Evolutionary conservation across 306 rosid species (phyloP).

Genomic region (Astragalus glycyphyllos): DNA sequence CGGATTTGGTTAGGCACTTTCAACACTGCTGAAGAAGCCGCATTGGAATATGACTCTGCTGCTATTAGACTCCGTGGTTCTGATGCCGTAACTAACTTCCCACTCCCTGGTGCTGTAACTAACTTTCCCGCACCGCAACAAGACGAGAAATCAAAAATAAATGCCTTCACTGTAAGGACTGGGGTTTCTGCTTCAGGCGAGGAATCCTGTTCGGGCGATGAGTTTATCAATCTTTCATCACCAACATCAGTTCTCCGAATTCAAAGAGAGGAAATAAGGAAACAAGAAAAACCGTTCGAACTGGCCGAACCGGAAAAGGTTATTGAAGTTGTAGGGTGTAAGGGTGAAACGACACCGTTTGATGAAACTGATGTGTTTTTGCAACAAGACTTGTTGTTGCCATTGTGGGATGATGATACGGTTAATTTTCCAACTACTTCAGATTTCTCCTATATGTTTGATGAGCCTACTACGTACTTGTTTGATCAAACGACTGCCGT

Average conservation of each 20-base stretch:
- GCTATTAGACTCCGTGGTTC: slow-evolving; percentile 79
- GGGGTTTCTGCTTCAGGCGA: slow-evolving; percentile 55
- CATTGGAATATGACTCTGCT: slow-evolving; percentile 73
- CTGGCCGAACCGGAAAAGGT: neutral
- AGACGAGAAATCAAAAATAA: slow-evolving; percentile 20
- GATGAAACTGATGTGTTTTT: slow-evolving; percentile 42
- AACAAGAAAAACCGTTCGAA: neutral
- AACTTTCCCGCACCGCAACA: neutral
- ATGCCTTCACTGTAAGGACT: neutral
- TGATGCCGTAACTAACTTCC: slow-evolving; percentile 70
- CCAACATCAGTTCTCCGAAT: slow-evolving; percentile 82
- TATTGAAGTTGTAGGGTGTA: neutral
- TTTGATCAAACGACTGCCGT: slow-evolving; percentile 42
- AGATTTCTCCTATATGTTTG: slow-evolving; percentile 45
- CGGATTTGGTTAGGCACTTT: slow-evolving; percentile 90
- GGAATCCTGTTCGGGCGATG: slow-evolving; percentile 59
- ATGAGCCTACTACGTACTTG: slow-evolving; percentile 36
- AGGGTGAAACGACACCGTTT: slow-evolving; percentile 37
- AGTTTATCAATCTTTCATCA: slow-evolving; percentile 57
- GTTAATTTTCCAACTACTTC: slow-evolving; percentile 50
- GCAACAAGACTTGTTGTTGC: slow-evolving; percentile 45
- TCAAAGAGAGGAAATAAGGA: neutral
- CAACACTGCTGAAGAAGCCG: slow-evolving; percentile 89
- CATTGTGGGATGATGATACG: slow-evolving; percentile 50
- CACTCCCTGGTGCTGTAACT: slow-evolving; percentile 48